Percentiles rank a stretch among this genome's conserved stretches.
Conservation (phyloP, 1,284 basidiomycete species). For the Cutaneotrichosporon dermatis region DNA sequence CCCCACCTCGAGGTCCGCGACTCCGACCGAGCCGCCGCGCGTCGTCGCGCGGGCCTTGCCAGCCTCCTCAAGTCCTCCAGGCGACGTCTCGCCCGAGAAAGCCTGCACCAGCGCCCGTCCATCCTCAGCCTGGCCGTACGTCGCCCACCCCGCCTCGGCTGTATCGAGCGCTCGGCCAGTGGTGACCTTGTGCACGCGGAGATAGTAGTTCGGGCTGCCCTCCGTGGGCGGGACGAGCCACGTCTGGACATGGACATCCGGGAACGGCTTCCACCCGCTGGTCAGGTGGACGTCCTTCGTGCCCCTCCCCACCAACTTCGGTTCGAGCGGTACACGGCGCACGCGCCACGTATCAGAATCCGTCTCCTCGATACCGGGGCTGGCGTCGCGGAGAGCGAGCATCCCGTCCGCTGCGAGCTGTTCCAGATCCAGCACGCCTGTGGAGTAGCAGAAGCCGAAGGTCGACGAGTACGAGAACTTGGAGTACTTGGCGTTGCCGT, state of each 20-base stretch:
- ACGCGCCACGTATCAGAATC: conserved; percentile 60
- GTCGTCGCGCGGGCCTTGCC: conserved; percentile 57
- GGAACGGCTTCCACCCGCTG: conserved; percentile 69
- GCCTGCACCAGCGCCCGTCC: conserved; percentile 56
- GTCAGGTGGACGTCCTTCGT: conserved; percentile 55
- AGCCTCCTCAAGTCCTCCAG: conserved; percentile 34
- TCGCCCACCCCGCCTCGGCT: conserved; percentile 67
- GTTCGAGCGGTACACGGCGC: conserved; percentile 60
- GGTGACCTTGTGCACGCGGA: conserved; percentile 62
- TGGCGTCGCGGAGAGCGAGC: conserved; percentile 59
- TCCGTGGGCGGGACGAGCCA: conserved; percentile 63
- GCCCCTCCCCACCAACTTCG: conserved; percentile 55
- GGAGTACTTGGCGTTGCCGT: conserved; percentile 70
- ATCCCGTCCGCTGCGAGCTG: conserved; percentile 66
- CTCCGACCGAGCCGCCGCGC: conserved; percentile 60
- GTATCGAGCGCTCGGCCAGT: conserved; percentile 55
- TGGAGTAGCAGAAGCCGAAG: conserved; percentile 70
- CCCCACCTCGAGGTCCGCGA: conserved; percentile 50
- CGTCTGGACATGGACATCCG: conserved; percentile 66
- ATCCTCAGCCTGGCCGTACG: conserved; percentile 64
- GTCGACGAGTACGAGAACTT: conserved; percentile 69
- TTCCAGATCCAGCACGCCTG: conserved; percentile 63
- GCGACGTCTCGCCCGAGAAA: conserved; percentile 39
- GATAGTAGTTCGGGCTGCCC: conserved; percentile 61
- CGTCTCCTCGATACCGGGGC: conserved; percentile 45